Conservation (phyloP, 345 rosid genomes). For the Noccaea bulbosa region DNA sequence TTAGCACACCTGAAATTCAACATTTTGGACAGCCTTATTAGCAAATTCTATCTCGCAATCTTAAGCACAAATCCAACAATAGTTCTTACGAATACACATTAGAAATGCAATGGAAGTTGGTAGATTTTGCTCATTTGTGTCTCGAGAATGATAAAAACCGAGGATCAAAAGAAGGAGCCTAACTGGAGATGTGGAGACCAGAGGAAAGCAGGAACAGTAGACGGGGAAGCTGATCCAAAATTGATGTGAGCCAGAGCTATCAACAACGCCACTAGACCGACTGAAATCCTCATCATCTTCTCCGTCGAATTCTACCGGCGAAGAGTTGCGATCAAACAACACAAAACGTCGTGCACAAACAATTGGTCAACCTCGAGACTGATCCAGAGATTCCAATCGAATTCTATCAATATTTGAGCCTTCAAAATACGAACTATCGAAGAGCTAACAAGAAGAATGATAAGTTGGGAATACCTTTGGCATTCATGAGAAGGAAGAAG, state of each 20-base stretch:
- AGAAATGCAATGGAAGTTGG: neutral
- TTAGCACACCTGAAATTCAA: conserved; percentile 27
- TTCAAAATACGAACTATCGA: neutral
- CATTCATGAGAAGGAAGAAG: too few species aligned
- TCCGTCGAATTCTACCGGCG: too few species aligned
- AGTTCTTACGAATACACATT: too few species aligned
- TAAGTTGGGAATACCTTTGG: too few species aligned
- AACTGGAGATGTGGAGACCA: conserved; percentile 64
- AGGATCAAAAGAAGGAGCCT: too few species aligned
- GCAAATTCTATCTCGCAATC: neutral
- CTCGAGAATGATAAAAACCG: neutral
- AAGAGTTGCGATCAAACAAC: neutral
- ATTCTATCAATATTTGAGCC: neutral
- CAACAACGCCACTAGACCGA: conserved; percentile 12
- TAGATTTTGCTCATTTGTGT: neutral
- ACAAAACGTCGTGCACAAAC: neutral
- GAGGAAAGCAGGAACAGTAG: conserved; percentile 66
- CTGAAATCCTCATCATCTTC: conserved; percentile 16
- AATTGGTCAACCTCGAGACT: neutral
- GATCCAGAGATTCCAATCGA: neutral
- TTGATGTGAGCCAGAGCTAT: conserved; percentile 10
- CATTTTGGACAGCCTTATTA: neutral
- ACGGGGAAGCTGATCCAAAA: conserved; percentile 40
- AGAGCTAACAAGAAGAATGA: too few species aligned
- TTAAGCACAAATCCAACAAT: neutral